Evolutionary conservation across 1,284 basidiomycete species (phyloP).

Genomic region (Ceratobasidium sp.): DNA sequence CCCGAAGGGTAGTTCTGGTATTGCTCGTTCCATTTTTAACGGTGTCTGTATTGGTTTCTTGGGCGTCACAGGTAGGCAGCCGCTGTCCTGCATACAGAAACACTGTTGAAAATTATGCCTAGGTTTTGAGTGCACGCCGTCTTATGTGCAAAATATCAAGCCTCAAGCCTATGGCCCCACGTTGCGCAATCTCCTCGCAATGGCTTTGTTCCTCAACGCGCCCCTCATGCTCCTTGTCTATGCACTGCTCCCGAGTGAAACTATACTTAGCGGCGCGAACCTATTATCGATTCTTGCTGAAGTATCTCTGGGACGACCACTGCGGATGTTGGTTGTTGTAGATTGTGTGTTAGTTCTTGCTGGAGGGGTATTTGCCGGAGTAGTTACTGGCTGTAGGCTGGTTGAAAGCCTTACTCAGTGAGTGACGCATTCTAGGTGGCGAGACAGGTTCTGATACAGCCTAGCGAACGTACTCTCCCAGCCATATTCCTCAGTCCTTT

Average conservation of each 20-base stretch:
- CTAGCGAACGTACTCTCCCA: slow-evolving; percentile 69
- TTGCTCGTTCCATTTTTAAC: slow-evolving; percentile 66
- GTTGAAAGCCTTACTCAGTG: slow-evolving; percentile 66
- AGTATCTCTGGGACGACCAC: slow-evolving; percentile 70
- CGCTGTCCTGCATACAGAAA: neutral
- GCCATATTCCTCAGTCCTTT: slow-evolving; percentile 63
- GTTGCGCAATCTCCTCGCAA: slow-evolving; percentile 72
- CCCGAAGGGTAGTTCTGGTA: slow-evolving; percentile 53
- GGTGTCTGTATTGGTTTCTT: slow-evolving; percentile 77
- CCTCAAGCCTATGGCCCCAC: slow-evolving; percentile 67
- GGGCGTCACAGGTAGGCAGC: slow-evolving; percentile 67
- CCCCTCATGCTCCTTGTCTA: slow-evolving; percentile 69
- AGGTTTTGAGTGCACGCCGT: slow-evolving; percentile 66
- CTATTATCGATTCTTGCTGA: slow-evolving; percentile 71
- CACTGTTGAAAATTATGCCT: neutral
- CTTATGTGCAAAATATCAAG: slow-evolving; percentile 72
- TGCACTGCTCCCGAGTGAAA: slow-evolving; percentile 67
- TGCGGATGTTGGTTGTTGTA: slow-evolving; percentile 69
- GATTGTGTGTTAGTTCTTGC: slow-evolving; percentile 76
- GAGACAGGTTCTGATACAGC: neutral
- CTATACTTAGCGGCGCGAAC: slow-evolving; percentile 65
- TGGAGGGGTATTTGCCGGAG: slow-evolving; percentile 76
- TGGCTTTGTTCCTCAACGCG: slow-evolving; percentile 67
- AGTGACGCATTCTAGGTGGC: neutral
- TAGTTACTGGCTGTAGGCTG: slow-evolving; percentile 68